Conservation (phyloP, 75 land plant genomes). For the Azolla pinnata region DNA sequence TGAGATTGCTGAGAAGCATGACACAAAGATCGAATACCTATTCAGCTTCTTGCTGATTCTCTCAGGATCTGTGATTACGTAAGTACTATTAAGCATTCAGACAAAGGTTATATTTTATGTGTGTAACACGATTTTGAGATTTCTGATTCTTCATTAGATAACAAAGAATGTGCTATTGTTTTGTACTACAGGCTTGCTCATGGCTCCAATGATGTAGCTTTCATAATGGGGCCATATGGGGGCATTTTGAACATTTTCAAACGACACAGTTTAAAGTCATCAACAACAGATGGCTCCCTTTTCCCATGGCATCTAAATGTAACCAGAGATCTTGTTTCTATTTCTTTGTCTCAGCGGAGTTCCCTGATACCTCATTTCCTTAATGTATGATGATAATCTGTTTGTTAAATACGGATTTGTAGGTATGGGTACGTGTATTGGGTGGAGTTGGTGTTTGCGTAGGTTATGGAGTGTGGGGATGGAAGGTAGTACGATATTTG, state of each 20-base stretch:
- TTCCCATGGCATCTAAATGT: neutral
- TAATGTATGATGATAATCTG: neutral
- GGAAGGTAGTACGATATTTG: constrained; percentile 19
- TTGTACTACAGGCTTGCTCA: constrained; percentile 17
- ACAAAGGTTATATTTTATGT: neutral
- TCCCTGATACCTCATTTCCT: too few relatives aligned
- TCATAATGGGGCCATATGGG: constrained; percentile 14
- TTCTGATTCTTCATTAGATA: neutral
- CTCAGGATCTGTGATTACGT: constrained; percentile 15
- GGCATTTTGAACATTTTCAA: constrained; percentile 12
- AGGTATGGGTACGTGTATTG: constrained; percentile 15
- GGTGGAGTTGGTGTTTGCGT: constrained; percentile 17
- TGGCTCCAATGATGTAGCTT: constrained; percentile 24
- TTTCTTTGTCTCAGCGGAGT: too few relatives aligned
- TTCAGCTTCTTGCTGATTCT: constrained; percentile 23
- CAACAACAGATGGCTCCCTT: neutral
- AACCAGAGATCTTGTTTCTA: neutral
- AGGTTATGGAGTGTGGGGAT: constrained; percentile 22
- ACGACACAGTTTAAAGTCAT: neutral
- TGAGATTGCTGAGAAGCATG: constrained; percentile 18
- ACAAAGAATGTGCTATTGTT: neutral
- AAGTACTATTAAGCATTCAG: constrained; percentile 4
- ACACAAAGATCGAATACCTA: constrained; percentile 9
- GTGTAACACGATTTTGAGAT: neutral
- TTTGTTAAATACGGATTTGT: neutral